A percentile compares a stretch with the other conserved stretches of the same genome.
These are phyloP conservation scores for Oryza australiensis DNA, from an alignment of 176 grass and related monocot species.

Conservation along the genomic window DNA sequence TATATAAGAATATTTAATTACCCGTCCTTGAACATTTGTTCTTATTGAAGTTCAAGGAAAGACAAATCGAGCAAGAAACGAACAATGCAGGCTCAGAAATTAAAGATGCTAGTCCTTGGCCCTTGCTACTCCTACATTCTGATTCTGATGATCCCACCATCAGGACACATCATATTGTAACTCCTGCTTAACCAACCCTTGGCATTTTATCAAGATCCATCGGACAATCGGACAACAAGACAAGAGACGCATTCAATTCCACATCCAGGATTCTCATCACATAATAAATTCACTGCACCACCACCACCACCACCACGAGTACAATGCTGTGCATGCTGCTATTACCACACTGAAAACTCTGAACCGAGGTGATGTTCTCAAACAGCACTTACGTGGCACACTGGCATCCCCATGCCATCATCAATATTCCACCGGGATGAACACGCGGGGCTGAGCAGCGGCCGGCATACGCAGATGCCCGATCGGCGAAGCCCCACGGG, in stretches of 20 bases:
- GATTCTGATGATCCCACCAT: neutral
- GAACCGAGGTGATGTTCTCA: conserved; percentile 17
- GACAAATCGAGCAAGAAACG: neutral
- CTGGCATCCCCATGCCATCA: conserved; percentile 16
- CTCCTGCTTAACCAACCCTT: neutral
- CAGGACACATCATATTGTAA: neutral
- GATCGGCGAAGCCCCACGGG: neutral
- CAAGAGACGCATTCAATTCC: neutral
- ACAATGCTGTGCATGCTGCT: neutral
- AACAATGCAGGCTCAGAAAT: neutral
- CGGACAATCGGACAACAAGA: neutral
- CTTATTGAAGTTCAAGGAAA: neutral
- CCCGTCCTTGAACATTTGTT: neutral
- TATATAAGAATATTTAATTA: neutral
- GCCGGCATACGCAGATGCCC: neutral
- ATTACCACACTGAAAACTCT: neutral
- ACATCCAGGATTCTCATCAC: neutral
- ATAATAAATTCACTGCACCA: neutral
- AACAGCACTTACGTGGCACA: neutral
- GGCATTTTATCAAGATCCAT: neutral
- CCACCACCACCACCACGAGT: neutral
- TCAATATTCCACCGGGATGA: conserved; percentile 20
- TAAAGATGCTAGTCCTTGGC: neutral
- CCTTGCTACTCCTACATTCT: neutral
- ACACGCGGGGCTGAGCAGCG: neutral